Base-by-base conservation (phyloP, 192 early-diverging fungal species). In the Coemansia sp. region DNA sequence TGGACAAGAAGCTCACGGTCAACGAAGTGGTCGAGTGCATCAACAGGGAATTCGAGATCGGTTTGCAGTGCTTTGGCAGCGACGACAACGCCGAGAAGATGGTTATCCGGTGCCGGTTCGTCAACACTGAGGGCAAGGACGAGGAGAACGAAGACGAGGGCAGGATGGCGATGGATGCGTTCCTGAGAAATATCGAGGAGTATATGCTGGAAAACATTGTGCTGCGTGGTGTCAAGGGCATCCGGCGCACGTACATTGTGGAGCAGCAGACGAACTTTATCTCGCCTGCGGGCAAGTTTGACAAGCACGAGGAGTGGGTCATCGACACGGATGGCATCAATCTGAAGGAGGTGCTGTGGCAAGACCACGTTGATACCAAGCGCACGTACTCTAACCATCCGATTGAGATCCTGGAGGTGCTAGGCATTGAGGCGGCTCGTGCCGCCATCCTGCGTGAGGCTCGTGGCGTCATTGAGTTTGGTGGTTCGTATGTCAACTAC, bases 401-500 rank as follows among this genome's bases (percentile, higher is more conserved):
- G n/a, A 89, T 92, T 21, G 95, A 99, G 86, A 93, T 98, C 45
- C 86, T 89, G 80, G 78, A 91, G 17, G 95, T 98, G 27, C 86
- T 99, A 46, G 97, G 97, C 68, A 97, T 99, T 66, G 97, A 99
- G 80, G 97, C 97, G 8, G 92, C 93, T n/a, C 89, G 97, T 53
- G 90, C 86, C 32, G 92, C 97, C 3, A 71, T 98, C 46, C 75
- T 99, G 60, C 90, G 89, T 67, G 97, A 99, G 83, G 75, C 95
- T 45, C 92, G 96, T 46, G 87, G 87, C 63, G 96, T 99, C 63
- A 95, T 99, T 71, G 91, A 97, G 86, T 93, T 92, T 67, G 94
- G 94, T 63, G 94, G 94, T 74, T 95, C 94, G 39, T 98, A 98
- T 87, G 95, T 99, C 68, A 99, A 99, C 85, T 97, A 98, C 80